These are phyloP conservation scores for Monosporozyma servazzii DNA, from an alignment of 805 yeast genomes.

Conservation along the genomic window DNA sequence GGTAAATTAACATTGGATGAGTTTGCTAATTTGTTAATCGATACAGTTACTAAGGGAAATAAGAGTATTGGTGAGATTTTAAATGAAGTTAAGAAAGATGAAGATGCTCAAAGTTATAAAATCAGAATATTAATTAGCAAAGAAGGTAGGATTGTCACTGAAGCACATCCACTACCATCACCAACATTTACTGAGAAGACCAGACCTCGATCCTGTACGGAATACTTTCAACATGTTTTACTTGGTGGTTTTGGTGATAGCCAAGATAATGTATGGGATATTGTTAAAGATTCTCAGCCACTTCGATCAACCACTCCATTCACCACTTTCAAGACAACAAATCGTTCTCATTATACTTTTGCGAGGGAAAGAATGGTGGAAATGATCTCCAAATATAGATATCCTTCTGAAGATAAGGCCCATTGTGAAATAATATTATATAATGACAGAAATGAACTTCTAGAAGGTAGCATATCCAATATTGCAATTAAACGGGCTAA, in stretches of 20 bases:
- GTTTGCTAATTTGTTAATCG: slow-evolving; percentile 36
- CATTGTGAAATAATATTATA: slow-evolving; percentile 60
- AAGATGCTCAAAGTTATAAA: slow-evolving; percentile 33
- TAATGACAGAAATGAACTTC: slow-evolving; percentile 49
- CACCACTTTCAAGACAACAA: slow-evolving; percentile 82
- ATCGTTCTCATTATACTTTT: slow-evolving; percentile 49
- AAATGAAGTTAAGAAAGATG: neutral
- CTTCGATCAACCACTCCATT: slow-evolving; percentile 51
- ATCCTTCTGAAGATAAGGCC: slow-evolving; percentile 20
- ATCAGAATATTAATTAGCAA: slow-evolving; percentile 38
- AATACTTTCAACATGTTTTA: slow-evolving; percentile 24
- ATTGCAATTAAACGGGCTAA: slow-evolving; percentile 45
- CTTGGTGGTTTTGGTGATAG: slow-evolving; percentile 20
- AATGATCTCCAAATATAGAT: slow-evolving; percentile 23
- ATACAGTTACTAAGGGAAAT: slow-evolving; percentile 24
- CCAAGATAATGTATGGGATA: slow-evolving; percentile 39
- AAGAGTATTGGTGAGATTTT: neutral
- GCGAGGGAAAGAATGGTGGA: slow-evolving; percentile 46
- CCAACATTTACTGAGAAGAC: neutral
- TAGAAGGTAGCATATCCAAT: slow-evolving; percentile 80
- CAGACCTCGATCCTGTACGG: neutral
- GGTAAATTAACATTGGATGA: slow-evolving; percentile 34
- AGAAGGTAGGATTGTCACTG: slow-evolving; percentile 31
- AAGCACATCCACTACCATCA: slow-evolving; percentile 26
- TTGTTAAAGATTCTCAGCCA: slow-evolving; percentile 49